A percentile compares a stretch with the other conserved stretches of the same genome.
These are phyloP conservation scores for Pseudogymnoascus sp. DNA, from an alignment of 2,329 filamentous ascomycete genomes.

Conservation along the genomic window DNA sequence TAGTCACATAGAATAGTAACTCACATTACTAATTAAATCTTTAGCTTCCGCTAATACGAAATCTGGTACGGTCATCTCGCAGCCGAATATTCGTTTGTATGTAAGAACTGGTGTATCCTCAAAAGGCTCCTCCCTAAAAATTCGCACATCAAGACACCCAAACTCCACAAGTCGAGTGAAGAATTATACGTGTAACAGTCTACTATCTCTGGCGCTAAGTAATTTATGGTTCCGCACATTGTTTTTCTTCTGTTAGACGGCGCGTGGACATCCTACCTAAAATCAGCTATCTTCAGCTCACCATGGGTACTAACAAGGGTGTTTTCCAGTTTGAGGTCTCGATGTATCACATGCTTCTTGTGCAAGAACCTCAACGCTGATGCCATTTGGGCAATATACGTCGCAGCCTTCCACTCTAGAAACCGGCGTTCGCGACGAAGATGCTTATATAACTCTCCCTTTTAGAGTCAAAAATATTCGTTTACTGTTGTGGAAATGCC, in stretches of 20 bases:
- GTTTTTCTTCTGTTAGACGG: constrained; percentile 90
- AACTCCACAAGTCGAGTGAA: constrained; percentile 92
- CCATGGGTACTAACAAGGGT: constrained; percentile 80
- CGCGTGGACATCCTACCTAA: constrained; percentile 97
- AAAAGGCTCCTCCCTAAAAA: constrained; percentile 96
- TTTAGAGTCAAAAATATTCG: constrained; percentile 65
- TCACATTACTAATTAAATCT: constrained; percentile 85
- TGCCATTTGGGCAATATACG: constrained; percentile 72
- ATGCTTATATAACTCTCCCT: constrained; percentile 68
- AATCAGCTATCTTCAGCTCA: constrained; percentile 90
- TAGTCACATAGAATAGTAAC: constrained; percentile 21
- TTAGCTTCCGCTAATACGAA: constrained; percentile 86
- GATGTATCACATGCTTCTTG: constrained; percentile 87
- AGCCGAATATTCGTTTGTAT: constrained; percentile 76
- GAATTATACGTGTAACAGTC: constrained; percentile 87
- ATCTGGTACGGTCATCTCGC: constrained; percentile 84
- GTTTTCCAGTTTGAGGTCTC: constrained; percentile 90
- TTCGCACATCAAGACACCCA: constrained; percentile 92
- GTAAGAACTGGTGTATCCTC: constrained; percentile 95
- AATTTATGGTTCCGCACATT: constrained; percentile 97
- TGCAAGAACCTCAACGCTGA: constrained; percentile 89
- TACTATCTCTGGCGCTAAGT: constrained; percentile 96
- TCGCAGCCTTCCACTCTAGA: constrained; percentile 63
- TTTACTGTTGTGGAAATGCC: constrained; percentile 68
- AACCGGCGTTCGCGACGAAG: constrained; percentile 61